phyloP scores from a whole-genome alignment of 108 stramenopile genomes.

The Discostella pseudostelligera region DNA sequence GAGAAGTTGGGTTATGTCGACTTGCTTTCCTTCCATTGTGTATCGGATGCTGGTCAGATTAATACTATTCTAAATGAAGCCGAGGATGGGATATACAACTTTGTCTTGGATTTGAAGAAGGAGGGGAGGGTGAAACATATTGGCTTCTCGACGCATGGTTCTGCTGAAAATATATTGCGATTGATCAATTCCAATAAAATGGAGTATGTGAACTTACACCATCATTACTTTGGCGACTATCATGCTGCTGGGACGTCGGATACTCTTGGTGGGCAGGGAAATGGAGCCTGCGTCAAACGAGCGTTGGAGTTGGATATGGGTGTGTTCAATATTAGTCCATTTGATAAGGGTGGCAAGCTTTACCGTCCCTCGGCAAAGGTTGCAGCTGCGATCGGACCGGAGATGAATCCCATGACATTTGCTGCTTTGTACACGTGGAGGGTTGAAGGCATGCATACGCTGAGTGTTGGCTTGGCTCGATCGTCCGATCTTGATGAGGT shows the following conservation, averaged over 20 bases:
- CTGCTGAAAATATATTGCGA: slow-evolving; percentile 59
- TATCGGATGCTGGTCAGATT: slow-evolving; percentile 36
- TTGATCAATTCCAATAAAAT: slow-evolving; percentile 63
- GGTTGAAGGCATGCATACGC: slow-evolving; percentile 45
- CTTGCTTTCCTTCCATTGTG: slow-evolving; percentile 66
- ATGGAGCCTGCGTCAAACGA: slow-evolving; percentile 42
- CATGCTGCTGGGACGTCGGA: slow-evolving; percentile 59
- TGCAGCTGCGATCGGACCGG: slow-evolving; percentile 46
- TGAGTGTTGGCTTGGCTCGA: slow-evolving; percentile 64
- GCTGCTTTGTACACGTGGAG: slow-evolving; percentile 59
- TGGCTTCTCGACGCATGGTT: slow-evolving; percentile 78
- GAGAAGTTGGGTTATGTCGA: slow-evolving; percentile 61
- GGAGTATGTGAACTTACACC: slow-evolving; percentile 72
- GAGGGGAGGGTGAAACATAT: slow-evolving; percentile 62
- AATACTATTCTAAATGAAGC: slow-evolving; percentile 42
- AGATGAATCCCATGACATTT: slow-evolving; percentile 68
- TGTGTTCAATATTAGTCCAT: slow-evolving; percentile 73
- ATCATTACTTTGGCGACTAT: slow-evolving; percentile 73
- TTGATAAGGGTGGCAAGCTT: slow-evolving; percentile 80
- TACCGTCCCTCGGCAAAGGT: slow-evolving; percentile 57
- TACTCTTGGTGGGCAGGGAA: slow-evolving; percentile 57
- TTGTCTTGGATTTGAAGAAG: slow-evolving; percentile 38
- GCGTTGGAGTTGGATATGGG: slow-evolving; percentile 80
- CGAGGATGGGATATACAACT: slow-evolving; percentile 41
- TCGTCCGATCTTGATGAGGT: slow-evolving; percentile 77